phyloP scores from a whole-genome alignment of 2,329 filamentous ascomycete species.

The Phialophora verrucosa region DNA sequence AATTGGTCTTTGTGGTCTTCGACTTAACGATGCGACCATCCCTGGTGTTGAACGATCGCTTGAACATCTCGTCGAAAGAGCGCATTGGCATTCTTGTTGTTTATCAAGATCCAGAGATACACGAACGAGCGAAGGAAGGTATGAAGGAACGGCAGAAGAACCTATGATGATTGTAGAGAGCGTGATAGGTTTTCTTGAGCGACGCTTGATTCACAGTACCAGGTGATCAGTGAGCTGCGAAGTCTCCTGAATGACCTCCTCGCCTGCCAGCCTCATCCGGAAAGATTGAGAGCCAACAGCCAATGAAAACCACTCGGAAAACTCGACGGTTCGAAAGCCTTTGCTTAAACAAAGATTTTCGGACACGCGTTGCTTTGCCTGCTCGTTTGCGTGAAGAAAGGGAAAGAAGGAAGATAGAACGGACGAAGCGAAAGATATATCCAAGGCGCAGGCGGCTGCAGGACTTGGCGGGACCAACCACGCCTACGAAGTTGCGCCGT shows the following conservation, averaged over 20 bases:
- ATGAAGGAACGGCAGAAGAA: conserved; percentile 47
- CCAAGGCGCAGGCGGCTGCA: conserved; percentile 34
- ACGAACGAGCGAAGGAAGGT: conserved; percentile 58
- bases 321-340: conserved; percentile 35
- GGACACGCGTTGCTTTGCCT: conserved; percentile 38
- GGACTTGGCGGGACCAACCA: conserved; percentile 33
- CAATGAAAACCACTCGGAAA: conserved; percentile 33
- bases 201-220: conserved; percentile 55
- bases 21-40: conserved; percentile 84
- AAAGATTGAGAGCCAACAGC: conserved; percentile 29
- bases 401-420: conserved; percentile 27
- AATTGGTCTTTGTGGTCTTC: conserved; percentile 76
- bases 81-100: conserved; percentile 35
- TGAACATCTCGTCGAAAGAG: conserved; percentile 74
- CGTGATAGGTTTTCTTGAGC: conserved; percentile 46
- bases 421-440: conserved; percentile 28
- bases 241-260: conserved; percentile 53
- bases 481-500: conserved; percentile 24
- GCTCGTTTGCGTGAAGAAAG: conserved; percentile 39
- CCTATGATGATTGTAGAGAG: conserved; percentile 48
- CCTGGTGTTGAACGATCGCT: conserved; percentile 83
- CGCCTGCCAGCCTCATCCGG: conserved; percentile 37
- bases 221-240: conserved; percentile 60
- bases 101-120: conserved; percentile 41
- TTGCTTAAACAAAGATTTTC: conserved; percentile 33